Conservation (phyloP, 495 filamentous ascomycete species). For the Daldinia childiae region DNA sequence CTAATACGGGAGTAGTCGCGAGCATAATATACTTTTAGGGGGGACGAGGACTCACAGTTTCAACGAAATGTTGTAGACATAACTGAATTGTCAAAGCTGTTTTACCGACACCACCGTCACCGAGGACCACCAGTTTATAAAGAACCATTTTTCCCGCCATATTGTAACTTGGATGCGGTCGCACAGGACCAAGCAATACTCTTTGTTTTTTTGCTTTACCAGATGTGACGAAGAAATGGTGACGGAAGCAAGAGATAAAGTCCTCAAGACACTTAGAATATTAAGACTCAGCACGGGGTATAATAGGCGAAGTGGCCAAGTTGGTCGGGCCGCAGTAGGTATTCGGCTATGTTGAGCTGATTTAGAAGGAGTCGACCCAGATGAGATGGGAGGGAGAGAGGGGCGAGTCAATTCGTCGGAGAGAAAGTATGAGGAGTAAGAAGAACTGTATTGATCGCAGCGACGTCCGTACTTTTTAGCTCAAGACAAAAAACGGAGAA, state of each 20-base stretch:
- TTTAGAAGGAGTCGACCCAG: conserved; percentile 33
- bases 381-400: conserved; percentile 20
- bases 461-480: conserved; percentile 41
- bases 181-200: conserved; percentile 25
- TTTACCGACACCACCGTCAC: conserved; percentile 83
- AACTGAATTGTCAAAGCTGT: conserved; percentile 98
- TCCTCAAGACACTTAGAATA: conserved; percentile 11
- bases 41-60: conserved; percentile 57
- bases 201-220: conserved; percentile 1
- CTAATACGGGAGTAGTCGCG: neutral
- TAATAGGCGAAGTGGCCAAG: conserved; percentile 40
- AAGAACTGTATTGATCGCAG: conserved; percentile 35
- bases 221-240: conserved; percentile 6
- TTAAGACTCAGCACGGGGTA: conserved; percentile 31
- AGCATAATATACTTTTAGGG: neutral
- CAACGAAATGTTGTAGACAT: conserved; percentile 69
- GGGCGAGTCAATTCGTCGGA: conserved; percentile 27
- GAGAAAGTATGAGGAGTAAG: conserved; percentile 15
- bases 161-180: conserved; percentile 40
- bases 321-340: conserved; percentile 41
- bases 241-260: conserved; percentile 13
- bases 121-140: conserved; percentile 98
- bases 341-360: conserved; percentile 40
- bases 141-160: conserved; percentile 88
- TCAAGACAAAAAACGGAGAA: conserved; percentile 33